Evolutionary conservation across 257 asterid species (phyloP).

Genomic region (Anisodus acutangulus): DNA sequence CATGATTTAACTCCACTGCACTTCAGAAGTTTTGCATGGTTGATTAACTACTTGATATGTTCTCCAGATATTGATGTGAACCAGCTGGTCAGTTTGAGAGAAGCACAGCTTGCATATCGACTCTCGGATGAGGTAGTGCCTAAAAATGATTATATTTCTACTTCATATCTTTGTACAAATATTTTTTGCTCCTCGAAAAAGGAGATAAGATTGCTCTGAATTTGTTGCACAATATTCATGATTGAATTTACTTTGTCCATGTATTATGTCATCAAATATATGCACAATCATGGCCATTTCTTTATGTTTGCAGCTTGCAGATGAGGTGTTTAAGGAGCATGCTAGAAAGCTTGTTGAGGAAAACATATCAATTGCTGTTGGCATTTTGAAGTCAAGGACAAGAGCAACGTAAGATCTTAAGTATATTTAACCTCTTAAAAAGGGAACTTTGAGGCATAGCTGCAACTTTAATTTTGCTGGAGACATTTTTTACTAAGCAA

Average conservation of each 20-base stretch:
- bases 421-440: conserved; percentile 1
- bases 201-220: not conserved
- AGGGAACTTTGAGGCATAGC: conserved; percentile 13
- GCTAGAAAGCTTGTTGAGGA: conserved; percentile 84
- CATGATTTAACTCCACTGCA: conserved; percentile 24
- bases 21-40: conserved; percentile 34
- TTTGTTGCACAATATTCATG: conserved; percentile 8
- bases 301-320: conserved; percentile 71
- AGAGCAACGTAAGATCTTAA: conserved; percentile 58
- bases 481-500: not conserved
- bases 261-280: not conserved
- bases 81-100: conserved; percentile 81
- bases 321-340: conserved; percentile 86
- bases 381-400: conserved; percentile 74
- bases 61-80: conserved; percentile 67
- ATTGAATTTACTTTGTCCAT: conserved; percentile 16
- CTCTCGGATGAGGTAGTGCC: conserved; percentile 79
- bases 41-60: conserved; percentile 11
- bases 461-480: not conserved
- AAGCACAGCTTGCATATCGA: conserved; percentile 79
- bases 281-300: conserved; percentile 28
- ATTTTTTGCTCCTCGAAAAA: not conserved
- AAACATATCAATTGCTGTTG: conserved; percentile 71
- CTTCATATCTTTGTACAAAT: not conserved
- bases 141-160: conserved; percentile 18